phyloP scores from a whole-genome alignment of 805 yeast genomes.

The Candida stauntonica region DNA sequence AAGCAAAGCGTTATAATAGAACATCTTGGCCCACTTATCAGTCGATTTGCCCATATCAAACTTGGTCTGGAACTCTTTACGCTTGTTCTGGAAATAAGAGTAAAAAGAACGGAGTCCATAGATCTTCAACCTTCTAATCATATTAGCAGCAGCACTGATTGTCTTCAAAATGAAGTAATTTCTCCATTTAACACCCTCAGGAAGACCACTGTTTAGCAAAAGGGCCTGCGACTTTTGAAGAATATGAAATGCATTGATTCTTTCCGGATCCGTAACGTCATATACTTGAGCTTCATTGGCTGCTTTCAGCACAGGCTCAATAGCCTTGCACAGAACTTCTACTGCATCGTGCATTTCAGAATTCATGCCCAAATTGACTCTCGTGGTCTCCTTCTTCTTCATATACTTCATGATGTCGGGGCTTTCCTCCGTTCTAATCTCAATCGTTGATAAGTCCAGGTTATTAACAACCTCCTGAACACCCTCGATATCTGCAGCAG shows the following conservation, averaged over 20 bases:
- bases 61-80: conserved; percentile 54
- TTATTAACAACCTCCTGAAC: conserved; percentile 82
- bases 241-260: conserved; percentile 65
- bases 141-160: conserved; percentile 68
- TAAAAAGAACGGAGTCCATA: conserved; percentile 83
- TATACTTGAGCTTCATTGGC: conserved; percentile 64
- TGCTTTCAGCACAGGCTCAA: conserved; percentile 57
- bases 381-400: conserved; percentile 59
- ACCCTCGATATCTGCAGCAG: conserved; percentile 81
- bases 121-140: conserved; percentile 61
- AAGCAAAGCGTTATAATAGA: conserved; percentile 52
- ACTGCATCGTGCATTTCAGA: conserved; percentile 54
- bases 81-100: conserved; percentile 56
- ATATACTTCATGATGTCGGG: conserved; percentile 77
- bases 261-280: conserved; percentile 60
- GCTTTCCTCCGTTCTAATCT: conserved; percentile 81
- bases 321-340: conserved; percentile 54
- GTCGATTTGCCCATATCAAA: conserved; percentile 56
- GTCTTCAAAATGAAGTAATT: conserved; percentile 57
- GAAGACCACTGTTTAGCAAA: conserved; percentile 45
- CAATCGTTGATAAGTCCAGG: conserved; percentile 68
- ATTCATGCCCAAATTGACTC: conserved; percentile 50
- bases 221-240: conserved; percentile 64
- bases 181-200: conserved; percentile 74
- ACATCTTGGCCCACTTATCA: conserved; percentile 55